A percentile compares a stretch with the other conserved stretches of the same genome.
Conservation (phyloP, 495 filamentous ascomycete species). For the Aspergillus steynii region DNA sequence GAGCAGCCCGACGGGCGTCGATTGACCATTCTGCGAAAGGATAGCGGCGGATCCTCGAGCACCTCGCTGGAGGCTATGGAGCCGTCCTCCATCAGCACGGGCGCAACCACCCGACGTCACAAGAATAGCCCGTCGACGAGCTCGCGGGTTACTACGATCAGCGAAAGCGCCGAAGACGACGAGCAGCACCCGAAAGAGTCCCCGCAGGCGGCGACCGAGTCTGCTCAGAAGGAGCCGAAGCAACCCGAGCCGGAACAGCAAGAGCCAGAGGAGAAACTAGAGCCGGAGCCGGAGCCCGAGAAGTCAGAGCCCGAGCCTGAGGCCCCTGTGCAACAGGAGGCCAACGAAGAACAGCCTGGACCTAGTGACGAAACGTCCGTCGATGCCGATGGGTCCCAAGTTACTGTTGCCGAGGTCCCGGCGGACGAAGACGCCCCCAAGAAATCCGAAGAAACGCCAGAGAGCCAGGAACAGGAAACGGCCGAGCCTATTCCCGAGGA, state of each 20-base stretch:
- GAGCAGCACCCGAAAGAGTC: slow-evolving; percentile 25
- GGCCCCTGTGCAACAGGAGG: slow-evolving; percentile 8
- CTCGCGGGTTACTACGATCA: slow-evolving; percentile 69
- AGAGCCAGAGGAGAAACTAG: not conserved
- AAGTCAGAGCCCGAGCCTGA: slow-evolving; percentile 15
- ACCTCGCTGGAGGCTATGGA: slow-evolving; percentile 32
- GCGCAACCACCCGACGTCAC: slow-evolving; percentile 71
- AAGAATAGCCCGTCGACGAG: slow-evolving; percentile 75
- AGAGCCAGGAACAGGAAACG: not conserved
- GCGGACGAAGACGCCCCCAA: slow-evolving; percentile 13
- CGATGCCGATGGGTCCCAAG: slow-evolving; percentile 16
- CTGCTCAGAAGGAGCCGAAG: slow-evolving; percentile 17
- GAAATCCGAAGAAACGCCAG: not conserved
- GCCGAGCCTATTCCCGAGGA: not conserved
- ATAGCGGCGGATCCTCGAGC: slow-evolving; percentile 28
- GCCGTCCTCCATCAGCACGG: slow-evolving; percentile 41
- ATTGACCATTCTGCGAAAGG: slow-evolving; percentile 46
- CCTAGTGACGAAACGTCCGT: slow-evolving; percentile 1
- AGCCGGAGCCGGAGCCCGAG: slow-evolving; percentile 3
- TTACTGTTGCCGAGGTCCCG: slow-evolving; percentile 25
- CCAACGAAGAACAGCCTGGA: not conserved
- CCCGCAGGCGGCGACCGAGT: not conserved
- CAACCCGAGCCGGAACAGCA: not conserved
- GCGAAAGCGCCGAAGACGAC: slow-evolving; percentile 70
- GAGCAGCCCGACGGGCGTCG: slow-evolving; percentile 41